Percentiles rank a stretch among this genome's conserved stretches.
These are phyloP conservation scores for Ceratocystis huliohia DNA, from an alignment of 2,329 filamentous ascomycete genomes.

Conservation along the genomic window DNA sequence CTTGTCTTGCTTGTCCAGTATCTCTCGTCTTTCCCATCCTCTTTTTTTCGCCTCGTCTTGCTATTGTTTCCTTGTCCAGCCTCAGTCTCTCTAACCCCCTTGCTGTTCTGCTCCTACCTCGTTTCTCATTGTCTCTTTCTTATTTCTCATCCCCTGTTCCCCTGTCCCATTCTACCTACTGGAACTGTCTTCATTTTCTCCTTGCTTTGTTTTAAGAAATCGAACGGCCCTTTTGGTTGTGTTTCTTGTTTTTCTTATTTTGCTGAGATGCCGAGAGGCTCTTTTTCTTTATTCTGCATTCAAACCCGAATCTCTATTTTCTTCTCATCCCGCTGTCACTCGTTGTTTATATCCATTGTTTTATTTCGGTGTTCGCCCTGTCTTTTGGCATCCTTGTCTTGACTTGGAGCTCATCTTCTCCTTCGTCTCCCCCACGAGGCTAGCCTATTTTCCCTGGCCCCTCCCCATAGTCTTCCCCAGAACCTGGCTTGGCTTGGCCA, in stretches of 20 bases:
- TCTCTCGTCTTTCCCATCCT: background rate
- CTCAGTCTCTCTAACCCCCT: too few relatives aligned
- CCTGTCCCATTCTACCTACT: background rate
- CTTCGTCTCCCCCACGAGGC: conserved; percentile 1
- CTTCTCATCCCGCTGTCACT: background rate
- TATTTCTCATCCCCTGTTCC: background rate
- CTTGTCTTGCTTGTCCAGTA: background rate
- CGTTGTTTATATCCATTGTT: background rate
- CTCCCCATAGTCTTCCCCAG: conserved; percentile 2
- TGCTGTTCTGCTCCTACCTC: background rate
- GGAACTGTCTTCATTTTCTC: background rate
- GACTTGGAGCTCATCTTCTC: background rate
- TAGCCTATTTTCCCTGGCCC: background rate
- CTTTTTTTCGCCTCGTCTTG: background rate
- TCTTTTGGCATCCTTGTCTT: background rate
- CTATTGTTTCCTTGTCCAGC: background rate
- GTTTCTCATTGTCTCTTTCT: background rate
- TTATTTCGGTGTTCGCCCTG: background rate
- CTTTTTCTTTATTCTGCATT: too few relatives aligned
- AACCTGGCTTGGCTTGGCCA: background rate
- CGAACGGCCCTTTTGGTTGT: background rate
- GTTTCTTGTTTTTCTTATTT: background rate
- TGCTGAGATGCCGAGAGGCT: background rate
- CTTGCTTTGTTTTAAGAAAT: background rate
- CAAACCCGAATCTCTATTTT: too few relatives aligned